A percentile compares a stretch with the other conserved stretches of the same genome.
phyloP scores from a whole-genome alignment of 495 filamentous ascomycete species.

The Neurospora africana region DNA sequence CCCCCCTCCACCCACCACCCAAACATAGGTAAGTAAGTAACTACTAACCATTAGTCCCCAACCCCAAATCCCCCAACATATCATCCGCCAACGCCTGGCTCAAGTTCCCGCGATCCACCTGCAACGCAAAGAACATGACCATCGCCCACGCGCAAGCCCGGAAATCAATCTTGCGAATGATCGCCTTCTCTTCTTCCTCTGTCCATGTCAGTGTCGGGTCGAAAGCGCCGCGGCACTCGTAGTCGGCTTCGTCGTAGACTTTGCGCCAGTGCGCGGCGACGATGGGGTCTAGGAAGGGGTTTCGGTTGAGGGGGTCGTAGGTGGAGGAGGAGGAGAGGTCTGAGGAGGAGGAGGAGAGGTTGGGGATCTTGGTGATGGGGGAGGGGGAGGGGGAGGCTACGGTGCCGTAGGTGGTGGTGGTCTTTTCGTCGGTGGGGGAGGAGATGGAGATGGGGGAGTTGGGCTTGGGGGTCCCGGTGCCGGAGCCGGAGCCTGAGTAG shows the following conservation, averaged over 20 bases:
- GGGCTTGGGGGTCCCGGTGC: neutral
- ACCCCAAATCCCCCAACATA: slow-evolving; percentile 40
- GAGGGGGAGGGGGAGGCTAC: neutral
- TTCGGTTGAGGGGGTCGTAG: slow-evolving; percentile 7
- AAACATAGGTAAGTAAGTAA: too few relatives aligned
- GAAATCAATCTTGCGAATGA: slow-evolving; percentile 45
- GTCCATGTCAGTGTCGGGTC: slow-evolving; percentile 45
- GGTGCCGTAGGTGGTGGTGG: neutral
- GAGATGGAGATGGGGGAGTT: neutral
- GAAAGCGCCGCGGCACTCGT: slow-evolving; percentile 41
- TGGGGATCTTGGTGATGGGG: neutral
- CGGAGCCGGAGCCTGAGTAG: neutral
- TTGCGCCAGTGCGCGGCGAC: slow-evolving; percentile 35
- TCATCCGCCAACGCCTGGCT: slow-evolving; percentile 46
- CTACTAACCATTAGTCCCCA: slow-evolving; percentile 43
- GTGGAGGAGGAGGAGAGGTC: slow-evolving; percentile 5
- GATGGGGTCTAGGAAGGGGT: slow-evolving; percentile 36
- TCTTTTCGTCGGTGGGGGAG: neutral
- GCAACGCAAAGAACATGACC: slow-evolving; percentile 45
- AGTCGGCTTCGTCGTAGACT: slow-evolving; percentile 39
- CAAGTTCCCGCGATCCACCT: slow-evolving; percentile 49
- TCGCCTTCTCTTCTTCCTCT: slow-evolving; percentile 38
- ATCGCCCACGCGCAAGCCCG: slow-evolving; percentile 41
- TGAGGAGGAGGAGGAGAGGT: neutral
- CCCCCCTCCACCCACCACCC: too few relatives aligned